A percentile compares a stretch with the other conserved stretches of the same genome.
Evolutionary conservation across 495 filamentous ascomycete genomes (phyloP).

Genomic region (Podospora sp.): DNA sequence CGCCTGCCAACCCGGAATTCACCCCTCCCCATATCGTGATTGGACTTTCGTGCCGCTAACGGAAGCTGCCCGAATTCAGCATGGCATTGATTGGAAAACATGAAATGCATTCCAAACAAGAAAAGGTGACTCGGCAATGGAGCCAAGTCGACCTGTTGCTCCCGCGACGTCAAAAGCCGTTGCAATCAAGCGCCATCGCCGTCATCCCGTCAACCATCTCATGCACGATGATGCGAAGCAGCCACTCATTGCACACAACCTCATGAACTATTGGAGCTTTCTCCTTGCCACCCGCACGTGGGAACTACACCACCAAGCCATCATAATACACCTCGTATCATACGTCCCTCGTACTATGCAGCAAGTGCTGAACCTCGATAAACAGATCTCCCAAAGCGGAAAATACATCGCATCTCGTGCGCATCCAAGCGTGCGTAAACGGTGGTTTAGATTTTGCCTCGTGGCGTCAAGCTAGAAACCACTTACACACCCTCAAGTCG

Average conservation of each 20-base stretch:
- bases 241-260: slow-evolving; percentile 1
- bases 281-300: slow-evolving; percentile 8
- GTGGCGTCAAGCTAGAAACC: neutral
- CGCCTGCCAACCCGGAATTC: neutral
- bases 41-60: neutral
- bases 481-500: neutral
- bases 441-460: neutral
- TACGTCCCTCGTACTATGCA: neutral
- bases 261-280: neutral
- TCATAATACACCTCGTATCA: neutral
- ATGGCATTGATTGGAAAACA: slow-evolving; percentile 5
- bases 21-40: neutral
- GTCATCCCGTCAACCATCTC: slow-evolving; percentile 7
- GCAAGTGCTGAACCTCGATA: neutral
- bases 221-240: slow-evolving; percentile 16
- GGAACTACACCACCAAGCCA: neutral
- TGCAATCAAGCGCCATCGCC: neutral
- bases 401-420: neutral
- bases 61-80: neutral
- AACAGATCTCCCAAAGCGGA: neutral
- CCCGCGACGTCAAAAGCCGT: neutral
- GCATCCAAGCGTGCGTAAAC: neutral
- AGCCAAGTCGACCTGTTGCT: neutral
- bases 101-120: slow-evolving; percentile 5
- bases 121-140: neutral